These are phyloP conservation scores for Xylariaceae sp. DNA, from an alignment of 2,329 filamentous ascomycete genomes.

Conservation along the genomic window DNA sequence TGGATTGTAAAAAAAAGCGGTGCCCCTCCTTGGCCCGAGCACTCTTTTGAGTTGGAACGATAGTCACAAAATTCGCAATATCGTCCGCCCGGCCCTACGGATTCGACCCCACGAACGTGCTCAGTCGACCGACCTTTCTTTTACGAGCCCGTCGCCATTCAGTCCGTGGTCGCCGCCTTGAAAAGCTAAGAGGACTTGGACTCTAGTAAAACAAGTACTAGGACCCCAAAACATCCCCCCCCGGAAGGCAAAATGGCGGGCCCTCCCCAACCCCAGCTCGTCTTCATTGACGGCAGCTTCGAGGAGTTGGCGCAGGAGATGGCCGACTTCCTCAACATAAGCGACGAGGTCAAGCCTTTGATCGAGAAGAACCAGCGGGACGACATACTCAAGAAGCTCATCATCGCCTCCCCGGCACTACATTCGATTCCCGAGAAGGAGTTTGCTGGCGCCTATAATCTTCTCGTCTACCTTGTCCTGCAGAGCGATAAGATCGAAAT, in stretches of 20 bases:
- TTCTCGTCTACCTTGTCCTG: conserved; percentile 86
- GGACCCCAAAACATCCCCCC: background rate
- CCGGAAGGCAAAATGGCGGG: conserved; percentile 28
- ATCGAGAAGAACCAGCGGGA: conserved; percentile 73
- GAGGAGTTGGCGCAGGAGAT: conserved; percentile 91
- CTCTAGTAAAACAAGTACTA: conserved; percentile 3
- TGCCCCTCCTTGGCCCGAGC: conserved; percentile 20
- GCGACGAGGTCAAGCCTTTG: conserved; percentile 71
- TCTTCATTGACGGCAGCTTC: conserved; percentile 86
- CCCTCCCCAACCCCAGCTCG: conserved; percentile 47
- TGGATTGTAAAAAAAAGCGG: conserved; percentile 10
- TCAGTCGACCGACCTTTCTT: conserved; percentile 9
- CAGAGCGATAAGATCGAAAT: conserved; percentile 80
- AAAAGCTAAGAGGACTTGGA: conserved; percentile 4
- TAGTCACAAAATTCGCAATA: conserved; percentile 18
- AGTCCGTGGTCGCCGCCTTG: conserved; percentile 8
- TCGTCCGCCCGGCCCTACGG: conserved; percentile 16
- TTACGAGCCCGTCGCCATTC: conserved; percentile 8
- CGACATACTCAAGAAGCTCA: conserved; percentile 83
- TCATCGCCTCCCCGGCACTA: conserved; percentile 69
- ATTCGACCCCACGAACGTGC: conserved; percentile 14
- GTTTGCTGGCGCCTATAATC: conserved; percentile 92
- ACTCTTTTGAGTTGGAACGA: conserved; percentile 5
- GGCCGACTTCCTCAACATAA: conserved; percentile 84
- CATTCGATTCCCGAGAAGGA: conserved; percentile 92